These are phyloP conservation scores for Castanea sativa DNA, from an alignment of 306 rosid species.

Conservation along the genomic window DNA sequence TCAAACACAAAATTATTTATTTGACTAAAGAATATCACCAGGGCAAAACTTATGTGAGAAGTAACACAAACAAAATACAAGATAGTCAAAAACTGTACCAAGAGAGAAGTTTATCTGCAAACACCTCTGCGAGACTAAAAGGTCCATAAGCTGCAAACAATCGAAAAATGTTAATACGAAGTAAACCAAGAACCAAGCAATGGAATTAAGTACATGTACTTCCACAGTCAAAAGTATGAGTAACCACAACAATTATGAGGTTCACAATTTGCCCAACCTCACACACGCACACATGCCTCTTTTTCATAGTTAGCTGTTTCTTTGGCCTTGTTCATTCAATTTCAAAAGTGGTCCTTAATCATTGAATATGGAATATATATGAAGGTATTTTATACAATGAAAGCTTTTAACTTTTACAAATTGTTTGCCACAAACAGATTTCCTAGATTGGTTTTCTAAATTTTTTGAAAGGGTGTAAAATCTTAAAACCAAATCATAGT, in stretches of 20 bases:
- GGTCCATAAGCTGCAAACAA: conserved; percentile 61
- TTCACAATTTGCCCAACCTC: neutral
- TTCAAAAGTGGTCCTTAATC: neutral
- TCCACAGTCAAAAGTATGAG: neutral
- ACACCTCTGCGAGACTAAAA: conserved; percentile 47
- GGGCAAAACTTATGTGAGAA: neutral
- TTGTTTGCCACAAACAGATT: neutral
- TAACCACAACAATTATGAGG: neutral
- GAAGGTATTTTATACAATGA: neutral
- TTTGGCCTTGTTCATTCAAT: neutral
- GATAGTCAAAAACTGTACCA: conserved; percentile 27
- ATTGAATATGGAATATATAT: neutral
- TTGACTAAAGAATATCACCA: no score
- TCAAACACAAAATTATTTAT: no score
- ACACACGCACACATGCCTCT: neutral
- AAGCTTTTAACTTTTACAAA: neutral
- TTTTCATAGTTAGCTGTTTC: neutral
- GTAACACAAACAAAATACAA: neutral
- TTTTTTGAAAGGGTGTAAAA: no score
- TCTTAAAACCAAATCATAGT: neutral
- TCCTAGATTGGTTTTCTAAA: no score
- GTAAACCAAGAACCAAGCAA: neutral
- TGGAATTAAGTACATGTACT: neutral
- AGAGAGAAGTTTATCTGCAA: conserved; percentile 45
- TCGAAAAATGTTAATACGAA: conserved; percentile 5